Conservation (phyloP, 176 grass and related monocot species). For the Puccinellia tenuiflora region DNA sequence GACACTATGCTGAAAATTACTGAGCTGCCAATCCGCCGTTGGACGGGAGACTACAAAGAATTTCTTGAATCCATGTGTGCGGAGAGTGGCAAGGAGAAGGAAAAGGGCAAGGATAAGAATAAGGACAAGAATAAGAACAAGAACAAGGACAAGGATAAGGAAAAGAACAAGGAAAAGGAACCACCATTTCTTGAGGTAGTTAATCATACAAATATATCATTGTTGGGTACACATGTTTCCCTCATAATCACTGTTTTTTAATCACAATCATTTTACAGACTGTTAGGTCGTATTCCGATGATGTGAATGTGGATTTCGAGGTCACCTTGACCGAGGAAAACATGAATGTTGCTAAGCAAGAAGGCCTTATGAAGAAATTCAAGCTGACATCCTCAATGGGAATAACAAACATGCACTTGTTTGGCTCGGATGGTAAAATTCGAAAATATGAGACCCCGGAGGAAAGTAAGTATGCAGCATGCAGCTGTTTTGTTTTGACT, state of each 20-base stretch:
- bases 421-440: constrained; percentile 69
- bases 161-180: constrained; percentile 20
- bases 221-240: not conserved
- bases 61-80: constrained; percentile 36
- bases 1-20: constrained; percentile 54
- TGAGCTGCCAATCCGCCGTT: constrained; percentile 73
- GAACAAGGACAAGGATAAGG: constrained; percentile 30
- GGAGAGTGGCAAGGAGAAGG: not conserved
- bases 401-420: constrained; percentile 96
- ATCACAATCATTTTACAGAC: constrained; percentile 35
- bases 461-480: constrained; percentile 44
- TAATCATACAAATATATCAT: not conserved
- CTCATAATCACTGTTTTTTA: not conserved
- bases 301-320: constrained; percentile 53
- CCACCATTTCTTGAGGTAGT: constrained; percentile 64
- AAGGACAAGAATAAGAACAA: constrained; percentile 37
- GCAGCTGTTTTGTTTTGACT: not conserved
- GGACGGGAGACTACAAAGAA: constrained; percentile 78
- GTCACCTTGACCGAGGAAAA: constrained; percentile 53
- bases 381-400: constrained; percentile 78
- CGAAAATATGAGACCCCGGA: constrained; percentile 80
- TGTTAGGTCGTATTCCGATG: constrained; percentile 43
- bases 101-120: constrained; percentile 26
- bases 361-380: constrained; percentile 90
- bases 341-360: constrained; percentile 63